A percentile compares a stretch with the other conserved stretches of the same genome.
phyloP scores from a whole-genome alignment of 2,329 filamentous ascomycete species.

The Beauveria varroae region DNA sequence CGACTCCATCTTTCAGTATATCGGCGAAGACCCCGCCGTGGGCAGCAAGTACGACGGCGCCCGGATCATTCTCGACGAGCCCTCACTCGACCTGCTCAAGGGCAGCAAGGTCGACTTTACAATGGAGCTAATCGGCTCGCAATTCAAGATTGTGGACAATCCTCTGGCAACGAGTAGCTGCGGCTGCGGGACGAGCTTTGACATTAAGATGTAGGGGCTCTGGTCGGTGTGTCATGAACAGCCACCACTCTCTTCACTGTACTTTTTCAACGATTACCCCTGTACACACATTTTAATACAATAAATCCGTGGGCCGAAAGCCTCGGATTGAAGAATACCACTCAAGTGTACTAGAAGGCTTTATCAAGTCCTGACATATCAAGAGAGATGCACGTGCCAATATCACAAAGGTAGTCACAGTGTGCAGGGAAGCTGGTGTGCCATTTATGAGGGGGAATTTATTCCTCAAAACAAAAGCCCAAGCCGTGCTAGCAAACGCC shows the following conservation, averaged over 20 bases:
- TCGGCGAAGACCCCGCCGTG: slow-evolving; percentile 37
- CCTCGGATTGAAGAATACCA: neutral
- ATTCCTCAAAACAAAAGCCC: slow-evolving; percentile 26
- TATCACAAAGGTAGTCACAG: slow-evolving; percentile 17
- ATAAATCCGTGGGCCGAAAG: neutral
- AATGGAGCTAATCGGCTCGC: slow-evolving; percentile 78
- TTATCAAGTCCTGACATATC: neutral
- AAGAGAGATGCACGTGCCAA: slow-evolving; percentile 1
- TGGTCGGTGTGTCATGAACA: neutral
- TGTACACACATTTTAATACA: slow-evolving; percentile 2
- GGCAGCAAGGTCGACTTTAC: slow-evolving; percentile 96
- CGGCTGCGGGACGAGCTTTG: slow-evolving; percentile 95
- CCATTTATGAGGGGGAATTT: slow-evolving; percentile 32
- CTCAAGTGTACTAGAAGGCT: neutral
- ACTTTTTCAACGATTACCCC: neutral
- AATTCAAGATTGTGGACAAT: slow-evolving; percentile 96
- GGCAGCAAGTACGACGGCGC: slow-evolving; percentile 34
- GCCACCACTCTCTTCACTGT: slow-evolving; percentile 10
- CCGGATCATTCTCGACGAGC: slow-evolving; percentile 83
- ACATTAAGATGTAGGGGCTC: slow-evolving; percentile 61
- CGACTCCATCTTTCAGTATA: slow-evolving; percentile 78
- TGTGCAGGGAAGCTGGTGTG: slow-evolving; percentile 27
- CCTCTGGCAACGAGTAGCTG: slow-evolving; percentile 88
- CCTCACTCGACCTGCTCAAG: slow-evolving; percentile 79
- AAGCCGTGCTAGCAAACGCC: slow-evolving; percentile 34